These are phyloP conservation scores for Trametes polyzona DNA, from an alignment of 1,284 basidiomycete genomes.

Conservation along the genomic window DNA sequence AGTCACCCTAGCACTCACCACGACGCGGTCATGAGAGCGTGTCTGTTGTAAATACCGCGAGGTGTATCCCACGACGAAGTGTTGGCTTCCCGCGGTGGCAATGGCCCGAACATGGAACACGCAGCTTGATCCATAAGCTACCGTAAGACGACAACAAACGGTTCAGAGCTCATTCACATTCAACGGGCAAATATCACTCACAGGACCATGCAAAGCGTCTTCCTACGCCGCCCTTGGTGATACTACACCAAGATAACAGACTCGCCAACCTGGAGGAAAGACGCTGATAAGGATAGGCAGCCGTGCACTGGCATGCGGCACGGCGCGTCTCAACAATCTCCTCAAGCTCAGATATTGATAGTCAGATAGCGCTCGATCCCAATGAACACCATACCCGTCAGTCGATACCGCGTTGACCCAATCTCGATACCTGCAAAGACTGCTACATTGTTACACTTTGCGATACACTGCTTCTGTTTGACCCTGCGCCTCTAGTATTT, in stretches of 20 bases:
- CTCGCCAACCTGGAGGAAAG: background rate
- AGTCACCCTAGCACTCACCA: too few species aligned
- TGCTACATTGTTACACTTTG: constrained; percentile 27
- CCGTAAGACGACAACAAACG: too few species aligned
- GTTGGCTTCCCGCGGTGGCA: too few species aligned
- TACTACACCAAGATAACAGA: background rate
- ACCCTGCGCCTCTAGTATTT: constrained; percentile 1
- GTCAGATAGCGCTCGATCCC: too few species aligned
- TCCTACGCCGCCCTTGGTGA: too few species aligned
- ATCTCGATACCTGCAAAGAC: background rate
- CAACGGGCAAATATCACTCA: too few species aligned
- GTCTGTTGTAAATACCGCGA: background rate
- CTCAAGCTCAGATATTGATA: too few species aligned
- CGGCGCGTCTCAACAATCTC: background rate
- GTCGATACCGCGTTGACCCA: background rate
- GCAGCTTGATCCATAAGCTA: too few species aligned
- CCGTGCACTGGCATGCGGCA: background rate
- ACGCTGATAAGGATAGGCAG: background rate
- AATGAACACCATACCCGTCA: background rate
- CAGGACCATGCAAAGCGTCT: too few species aligned
- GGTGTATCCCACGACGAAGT: background rate
- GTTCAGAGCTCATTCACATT: too few species aligned
- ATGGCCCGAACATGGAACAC: too few species aligned
- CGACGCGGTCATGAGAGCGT: background rate
- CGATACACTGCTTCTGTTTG: constrained; percentile 24